Conservation (phyloP, 1,139 yeast genomes). For the Hyphopichia pseudoburtonii region DNA sequence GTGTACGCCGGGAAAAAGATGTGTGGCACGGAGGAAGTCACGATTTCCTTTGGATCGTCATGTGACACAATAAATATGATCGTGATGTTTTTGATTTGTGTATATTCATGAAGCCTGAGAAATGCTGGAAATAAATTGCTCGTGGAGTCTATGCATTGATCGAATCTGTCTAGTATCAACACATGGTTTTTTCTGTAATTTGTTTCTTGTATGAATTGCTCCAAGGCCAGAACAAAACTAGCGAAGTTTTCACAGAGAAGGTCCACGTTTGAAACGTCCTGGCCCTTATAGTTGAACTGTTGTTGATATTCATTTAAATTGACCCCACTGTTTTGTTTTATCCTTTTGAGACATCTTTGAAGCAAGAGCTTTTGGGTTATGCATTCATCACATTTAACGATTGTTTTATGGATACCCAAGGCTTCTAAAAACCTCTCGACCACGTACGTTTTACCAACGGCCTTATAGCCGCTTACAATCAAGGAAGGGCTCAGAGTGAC, state of each 20-base stretch:
- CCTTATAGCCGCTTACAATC: slow-evolving; percentile 41
- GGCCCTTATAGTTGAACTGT: slow-evolving; percentile 17
- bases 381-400: slow-evolving; percentile 40
- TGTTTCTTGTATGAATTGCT: slow-evolving; percentile 32
- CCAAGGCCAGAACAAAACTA: slow-evolving; percentile 43
- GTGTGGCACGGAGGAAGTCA: slow-evolving; percentile 50
- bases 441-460: slow-evolving; percentile 40
- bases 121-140: slow-evolving; percentile 48
- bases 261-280: slow-evolving; percentile 17
- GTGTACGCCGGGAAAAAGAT: slow-evolving; percentile 49
- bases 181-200: slow-evolving; percentile 44
- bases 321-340: slow-evolving; percentile 29
- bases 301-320: slow-evolving; percentile 12
- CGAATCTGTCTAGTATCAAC: slow-evolving; percentile 59
- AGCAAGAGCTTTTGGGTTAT: slow-evolving; percentile 37
- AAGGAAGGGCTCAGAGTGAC: slow-evolving; percentile 26
- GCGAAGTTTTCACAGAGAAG: slow-evolving; percentile 46
- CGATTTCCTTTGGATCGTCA: slow-evolving; percentile 48
- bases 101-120: slow-evolving; percentile 45
- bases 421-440: slow-evolving; percentile 26
- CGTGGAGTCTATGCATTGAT: slow-evolving; percentile 51
- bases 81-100: slow-evolving; percentile 28
- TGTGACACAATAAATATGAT: slow-evolving; percentile 35
- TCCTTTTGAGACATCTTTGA: slow-evolving; percentile 34
- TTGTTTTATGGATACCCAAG: slow-evolving; percentile 22